Conservation (phyloP, 805 yeast species). For the Saccharomyces kudriavzevii region DNA sequence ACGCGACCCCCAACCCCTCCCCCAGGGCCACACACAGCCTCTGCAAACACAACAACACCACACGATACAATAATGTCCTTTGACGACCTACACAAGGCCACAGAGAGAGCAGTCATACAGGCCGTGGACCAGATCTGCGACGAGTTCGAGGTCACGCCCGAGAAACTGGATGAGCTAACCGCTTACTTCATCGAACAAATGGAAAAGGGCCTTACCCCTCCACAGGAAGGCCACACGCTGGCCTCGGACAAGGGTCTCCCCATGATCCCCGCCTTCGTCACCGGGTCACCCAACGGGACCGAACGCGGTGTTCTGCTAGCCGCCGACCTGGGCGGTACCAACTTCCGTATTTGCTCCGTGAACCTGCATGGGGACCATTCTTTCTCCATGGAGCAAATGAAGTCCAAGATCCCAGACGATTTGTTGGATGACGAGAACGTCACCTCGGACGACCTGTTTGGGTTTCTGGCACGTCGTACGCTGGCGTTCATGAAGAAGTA, state of each 20-base stretch:
- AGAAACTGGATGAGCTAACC: slow-evolving; percentile 28
- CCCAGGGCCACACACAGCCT: not conserved
- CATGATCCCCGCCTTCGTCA: slow-evolving; percentile 91
- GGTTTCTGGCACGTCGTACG: slow-evolving; percentile 65
- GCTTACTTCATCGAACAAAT: slow-evolving; percentile 53
- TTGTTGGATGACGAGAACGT: slow-evolving; percentile 49
- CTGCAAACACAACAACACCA: not conserved
- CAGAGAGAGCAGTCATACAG: slow-evolving; percentile 15
- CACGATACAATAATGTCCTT: slow-evolving; percentile 19
- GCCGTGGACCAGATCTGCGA: slow-evolving; percentile 24
- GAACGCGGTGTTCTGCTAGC: slow-evolving; percentile 81
- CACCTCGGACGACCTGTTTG: slow-evolving; percentile 58
- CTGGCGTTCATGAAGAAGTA: slow-evolving; percentile 55
- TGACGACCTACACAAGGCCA: slow-evolving; percentile 23
- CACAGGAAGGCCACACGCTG: slow-evolving; percentile 17
- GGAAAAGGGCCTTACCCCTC: slow-evolving; percentile 44
- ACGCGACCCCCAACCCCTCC: not conserved
- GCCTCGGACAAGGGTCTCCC: slow-evolving; percentile 48
- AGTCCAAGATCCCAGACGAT: slow-evolving; percentile 70
- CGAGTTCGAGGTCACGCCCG: slow-evolving; percentile 21
- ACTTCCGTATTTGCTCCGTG: slow-evolving; percentile 90
- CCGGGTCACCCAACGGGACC: slow-evolving; percentile 76
- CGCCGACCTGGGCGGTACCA: slow-evolving; percentile 94
- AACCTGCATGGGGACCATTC: slow-evolving; percentile 67
- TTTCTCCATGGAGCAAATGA: slow-evolving; percentile 64